These are phyloP conservation scores for Ganoderma meredithae DNA, from an alignment of 1,284 basidiomycete species.

Conservation along the genomic window DNA sequence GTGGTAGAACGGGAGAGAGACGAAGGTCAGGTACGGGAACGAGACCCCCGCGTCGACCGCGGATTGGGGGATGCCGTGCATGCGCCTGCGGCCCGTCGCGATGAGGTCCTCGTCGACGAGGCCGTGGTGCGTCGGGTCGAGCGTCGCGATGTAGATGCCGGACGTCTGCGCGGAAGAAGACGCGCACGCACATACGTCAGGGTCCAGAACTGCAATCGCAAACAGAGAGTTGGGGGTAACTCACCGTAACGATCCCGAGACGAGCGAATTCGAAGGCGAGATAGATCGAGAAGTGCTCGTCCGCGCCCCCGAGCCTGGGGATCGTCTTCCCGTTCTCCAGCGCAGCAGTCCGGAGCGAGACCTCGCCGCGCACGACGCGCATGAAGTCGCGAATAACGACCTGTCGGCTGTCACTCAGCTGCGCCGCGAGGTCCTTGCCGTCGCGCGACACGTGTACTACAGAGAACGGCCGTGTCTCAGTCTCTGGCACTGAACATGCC, in stretches of 20 bases:
- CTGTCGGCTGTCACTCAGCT: slow-evolving; percentile 52
- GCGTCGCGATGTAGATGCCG: slow-evolving; percentile 43
- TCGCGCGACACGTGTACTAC: slow-evolving; percentile 67
- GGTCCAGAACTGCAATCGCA: too few species aligned
- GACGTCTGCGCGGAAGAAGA: slow-evolving; percentile 45
- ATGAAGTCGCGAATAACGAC: slow-evolving; percentile 64
- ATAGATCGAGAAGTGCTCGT: slow-evolving; percentile 49
- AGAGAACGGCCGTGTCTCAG: background rate
- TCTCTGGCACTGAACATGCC: background rate
- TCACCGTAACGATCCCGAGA: slow-evolving; percentile 59
- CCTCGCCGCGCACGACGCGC: slow-evolving; percentile 45
- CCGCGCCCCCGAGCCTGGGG: slow-evolving; percentile 14
- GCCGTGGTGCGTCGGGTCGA: slow-evolving; percentile 34
- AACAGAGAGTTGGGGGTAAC: slow-evolving; percentile 28
- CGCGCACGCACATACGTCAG: background rate
- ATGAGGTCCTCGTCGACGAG: slow-evolving; percentile 26
- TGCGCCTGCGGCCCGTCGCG: slow-evolving; percentile 23
- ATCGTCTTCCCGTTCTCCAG: slow-evolving; percentile 51
- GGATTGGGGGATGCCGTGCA: slow-evolving; percentile 26
- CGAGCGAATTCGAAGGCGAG: slow-evolving; percentile 60
- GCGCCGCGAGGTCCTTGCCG: slow-evolving; percentile 60
- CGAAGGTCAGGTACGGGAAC: slow-evolving; percentile 43
- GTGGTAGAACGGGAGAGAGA: slow-evolving; percentile 49
- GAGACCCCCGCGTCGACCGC: slow-evolving; percentile 32
- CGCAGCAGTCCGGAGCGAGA: slow-evolving; percentile 46